A percentile compares a stretch with the other conserved stretches of the same genome.
These are phyloP conservation scores for Spatholobus suberectus DNA, from an alignment of 306 rosid genomes.

Conservation along the genomic window DNA sequence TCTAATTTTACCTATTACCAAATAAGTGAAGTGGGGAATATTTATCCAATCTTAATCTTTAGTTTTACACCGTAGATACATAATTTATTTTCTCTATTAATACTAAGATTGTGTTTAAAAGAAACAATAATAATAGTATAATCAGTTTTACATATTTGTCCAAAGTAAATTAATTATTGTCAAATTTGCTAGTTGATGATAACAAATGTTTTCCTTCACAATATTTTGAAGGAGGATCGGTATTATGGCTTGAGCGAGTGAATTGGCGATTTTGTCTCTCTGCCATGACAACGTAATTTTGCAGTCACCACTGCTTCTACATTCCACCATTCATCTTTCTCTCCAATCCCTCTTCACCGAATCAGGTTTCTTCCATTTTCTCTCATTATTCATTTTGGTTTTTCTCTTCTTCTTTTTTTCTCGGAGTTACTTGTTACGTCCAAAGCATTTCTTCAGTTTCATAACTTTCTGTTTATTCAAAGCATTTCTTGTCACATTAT, in stretches of 20 bases:
- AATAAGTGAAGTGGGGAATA: too few relatives aligned
- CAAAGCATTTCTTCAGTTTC: not conserved
- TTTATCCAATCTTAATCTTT: too few relatives aligned
- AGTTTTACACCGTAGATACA: too few relatives aligned
- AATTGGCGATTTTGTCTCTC: slow-evolving; percentile 54
- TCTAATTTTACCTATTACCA: too few relatives aligned
- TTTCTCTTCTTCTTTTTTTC: too few relatives aligned
- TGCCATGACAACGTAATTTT: slow-evolving; percentile 30
- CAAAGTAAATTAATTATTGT: not conserved
- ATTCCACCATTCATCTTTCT: slow-evolving; percentile 37
- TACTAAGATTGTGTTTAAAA: too few relatives aligned
- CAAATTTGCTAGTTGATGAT: not conserved
- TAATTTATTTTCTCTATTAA: too few relatives aligned
- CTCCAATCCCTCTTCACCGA: slow-evolving; percentile 13
- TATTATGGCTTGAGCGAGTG: slow-evolving; percentile 36
- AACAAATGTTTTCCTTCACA: too few relatives aligned
- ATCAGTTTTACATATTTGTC: too few relatives aligned
- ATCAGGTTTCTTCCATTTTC: slow-evolving; percentile 46
- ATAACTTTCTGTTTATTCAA: not conserved
- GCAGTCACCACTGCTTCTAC: slow-evolving; percentile 26
- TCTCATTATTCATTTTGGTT: slow-evolving; percentile 1
- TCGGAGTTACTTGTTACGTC: too few relatives aligned
- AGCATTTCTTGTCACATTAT: not conserved
- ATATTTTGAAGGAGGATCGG: too few relatives aligned
- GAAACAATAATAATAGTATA: too few relatives aligned